Evolutionary conservation across 805 yeast species (phyloP).

Genomic region (Saccharomycopsis vini): DNA sequence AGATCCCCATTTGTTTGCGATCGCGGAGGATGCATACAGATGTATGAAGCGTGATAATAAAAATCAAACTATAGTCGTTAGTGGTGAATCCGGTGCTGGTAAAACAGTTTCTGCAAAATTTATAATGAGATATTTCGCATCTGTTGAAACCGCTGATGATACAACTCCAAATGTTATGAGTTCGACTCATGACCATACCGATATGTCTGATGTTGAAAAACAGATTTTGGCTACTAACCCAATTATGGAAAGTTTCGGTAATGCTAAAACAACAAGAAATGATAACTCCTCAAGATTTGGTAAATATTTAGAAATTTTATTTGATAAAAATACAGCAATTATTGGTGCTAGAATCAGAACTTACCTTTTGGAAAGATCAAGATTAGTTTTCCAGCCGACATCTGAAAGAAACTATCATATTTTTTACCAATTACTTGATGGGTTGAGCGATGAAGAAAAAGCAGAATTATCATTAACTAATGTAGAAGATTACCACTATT

Average conservation of each 20-base stretch:
- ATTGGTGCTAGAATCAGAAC: conserved; percentile 94
- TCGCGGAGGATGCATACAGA: conserved; percentile 95
- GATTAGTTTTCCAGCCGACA: conserved; percentile 86
- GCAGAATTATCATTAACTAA: conserved; percentile 48
- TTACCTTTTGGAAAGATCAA: conserved; percentile 83
- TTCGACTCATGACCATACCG: conserved; percentile 35
- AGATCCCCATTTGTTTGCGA: conserved; percentile 95
- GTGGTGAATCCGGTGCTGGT: conserved; percentile 99
- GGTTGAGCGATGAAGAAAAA: conserved; percentile 46
- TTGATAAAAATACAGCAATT: conserved; percentile 64
- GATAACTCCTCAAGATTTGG: conserved; percentile 98
- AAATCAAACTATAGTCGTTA: conserved; percentile 92
- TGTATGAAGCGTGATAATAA: conserved; percentile 80
- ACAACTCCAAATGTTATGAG: conserved; percentile 28
- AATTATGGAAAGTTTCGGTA: conserved; percentile 96
- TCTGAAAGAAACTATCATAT: conserved; percentile 93
- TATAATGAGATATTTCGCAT: conserved; percentile 95
- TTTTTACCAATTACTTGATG: conserved; percentile 81
- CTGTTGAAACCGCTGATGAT: conserved; percentile 53
- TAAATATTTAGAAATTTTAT: conserved; percentile 85
- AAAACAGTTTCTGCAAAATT: conserved; percentile 95
- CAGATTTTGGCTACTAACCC: conserved; percentile 95
- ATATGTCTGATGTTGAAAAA: conserved; percentile 85
- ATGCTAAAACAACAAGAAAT: conserved; percentile 94
- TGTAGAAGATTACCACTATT: conserved; percentile 65